A percentile compares a stretch with the other conserved stretches of the same genome.
These are phyloP conservation scores for Colletotrichum sp. DNA, from an alignment of 2,329 filamentous ascomycete species.

Conservation along the genomic window DNA sequence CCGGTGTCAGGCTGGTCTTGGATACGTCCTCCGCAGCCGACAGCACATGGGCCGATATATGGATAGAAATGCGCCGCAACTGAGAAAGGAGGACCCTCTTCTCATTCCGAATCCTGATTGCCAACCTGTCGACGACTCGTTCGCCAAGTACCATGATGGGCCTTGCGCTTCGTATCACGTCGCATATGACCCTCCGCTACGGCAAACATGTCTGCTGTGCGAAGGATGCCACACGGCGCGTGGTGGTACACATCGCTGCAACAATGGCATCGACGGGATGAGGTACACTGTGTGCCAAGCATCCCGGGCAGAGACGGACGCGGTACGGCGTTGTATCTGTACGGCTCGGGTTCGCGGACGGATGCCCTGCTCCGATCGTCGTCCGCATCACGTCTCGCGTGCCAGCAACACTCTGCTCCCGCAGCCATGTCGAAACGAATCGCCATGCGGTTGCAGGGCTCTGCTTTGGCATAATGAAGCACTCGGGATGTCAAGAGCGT, in stretches of 20 bases:
- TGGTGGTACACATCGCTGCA: background rate
- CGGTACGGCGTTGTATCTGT: conserved; percentile 1
- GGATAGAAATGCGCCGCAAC: background rate
- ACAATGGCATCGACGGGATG: background rate
- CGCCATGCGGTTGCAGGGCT: conserved; percentile 4
- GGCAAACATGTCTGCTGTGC: background rate
- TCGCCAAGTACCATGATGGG: conserved; percentile 7
- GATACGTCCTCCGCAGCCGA: conserved; percentile 1
- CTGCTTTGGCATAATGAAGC: conserved; percentile 18
- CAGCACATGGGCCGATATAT: conserved; percentile 10
- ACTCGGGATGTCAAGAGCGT: conserved; percentile 18
- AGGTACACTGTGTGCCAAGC: background rate
- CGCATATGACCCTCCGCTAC: background rate
- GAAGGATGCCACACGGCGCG: background rate
- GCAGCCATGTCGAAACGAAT: conserved; percentile 9
- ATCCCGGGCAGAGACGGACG: conserved; percentile 1
- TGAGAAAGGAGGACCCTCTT: conserved; percentile 1
- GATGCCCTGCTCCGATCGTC: conserved; percentile 1
- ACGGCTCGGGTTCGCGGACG: background rate
- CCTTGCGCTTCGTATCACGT: conserved; percentile 14
- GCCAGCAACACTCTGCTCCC: background rate
- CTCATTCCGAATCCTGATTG: conserved; percentile 3
- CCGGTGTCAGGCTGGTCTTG: conserved; percentile 13
- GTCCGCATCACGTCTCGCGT: conserved; percentile 6
- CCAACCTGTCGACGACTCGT: background rate